Conservation (phyloP, 2,329 filamentous ascomycete genomes). For the Epichloe gansuensis region DNA sequence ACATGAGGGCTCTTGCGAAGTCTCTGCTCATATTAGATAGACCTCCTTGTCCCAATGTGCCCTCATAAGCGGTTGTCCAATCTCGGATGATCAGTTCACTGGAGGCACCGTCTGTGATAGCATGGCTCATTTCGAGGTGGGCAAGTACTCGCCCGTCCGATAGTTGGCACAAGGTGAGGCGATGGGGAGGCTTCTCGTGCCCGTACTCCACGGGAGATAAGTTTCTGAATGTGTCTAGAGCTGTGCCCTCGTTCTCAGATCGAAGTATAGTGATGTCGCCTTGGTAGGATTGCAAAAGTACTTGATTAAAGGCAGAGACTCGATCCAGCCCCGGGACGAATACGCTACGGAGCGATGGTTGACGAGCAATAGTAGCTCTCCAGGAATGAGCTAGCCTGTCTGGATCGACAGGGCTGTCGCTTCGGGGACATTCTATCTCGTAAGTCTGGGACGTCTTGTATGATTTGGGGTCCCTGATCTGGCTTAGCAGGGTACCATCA, state of each 20-base stretch:
- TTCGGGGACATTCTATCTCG: not conserved
- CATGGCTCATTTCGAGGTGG: conserved; percentile 8
- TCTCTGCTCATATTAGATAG: too few relatives aligned
- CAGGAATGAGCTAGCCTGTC: conserved; percentile 6
- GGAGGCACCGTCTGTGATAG: conserved; percentile 6
- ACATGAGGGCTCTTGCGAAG: not conserved
- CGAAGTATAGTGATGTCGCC: not conserved
- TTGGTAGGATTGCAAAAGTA: not conserved
- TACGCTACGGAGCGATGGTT: conserved; percentile 7
- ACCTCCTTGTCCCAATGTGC: too few relatives aligned
- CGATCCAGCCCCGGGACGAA: conserved; percentile 5
- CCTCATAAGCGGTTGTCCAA: conserved; percentile 1
- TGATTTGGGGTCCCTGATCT: conserved; percentile 4
- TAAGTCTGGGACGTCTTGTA: conserved; percentile 2
- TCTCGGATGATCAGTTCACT: conserved; percentile 1
- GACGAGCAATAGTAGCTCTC: conserved; percentile 6
- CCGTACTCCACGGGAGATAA: not conserved
- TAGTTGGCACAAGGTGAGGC: not conserved
- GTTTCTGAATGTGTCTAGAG: not conserved
- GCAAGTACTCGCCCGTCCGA: not conserved
- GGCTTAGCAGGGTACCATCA: conserved; percentile 20
- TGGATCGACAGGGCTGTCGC: not conserved
- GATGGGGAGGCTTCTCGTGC: not conserved
- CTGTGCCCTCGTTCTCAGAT: not conserved
- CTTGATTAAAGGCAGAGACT: conserved; percentile 3